Evolutionary conservation across 1,284 basidiomycete species (phyloP), one percentile per base, ranked within the genome.

Genomic region (Marasmius oreades): DNA sequence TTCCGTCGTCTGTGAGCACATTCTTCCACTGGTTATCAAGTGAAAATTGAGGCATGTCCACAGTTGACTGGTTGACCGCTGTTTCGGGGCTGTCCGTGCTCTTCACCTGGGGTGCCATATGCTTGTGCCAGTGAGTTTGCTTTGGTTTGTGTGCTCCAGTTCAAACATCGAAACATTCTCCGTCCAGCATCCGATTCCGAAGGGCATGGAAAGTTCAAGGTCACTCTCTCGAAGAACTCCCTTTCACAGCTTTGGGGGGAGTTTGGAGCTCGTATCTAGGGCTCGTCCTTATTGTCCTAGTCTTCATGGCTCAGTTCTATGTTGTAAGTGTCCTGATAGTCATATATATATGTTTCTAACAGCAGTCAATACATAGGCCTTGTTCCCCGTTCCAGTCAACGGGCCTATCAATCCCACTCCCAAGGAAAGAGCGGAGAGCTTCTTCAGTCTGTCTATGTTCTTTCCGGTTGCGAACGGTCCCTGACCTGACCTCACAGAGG

Each of bases 231-330:
- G 74, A 76, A 44, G 76, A 77, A 59, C 69, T 77, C 5, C 76
- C 76, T 24, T 77, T 72, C 70, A 63, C 62, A 36, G 75, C 76
- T 22, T 57, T 77, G 8, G 73, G 73, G 51, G 76, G 76, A 39
- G 69, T 73, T 22, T 77, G 64, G 16, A 74, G 75, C 20, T 77
- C 75, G 2, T 76, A 72, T 71, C 70, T 76, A 53, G 75, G 76
- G 60, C 65, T 73, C 18, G 63, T 73, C 48, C 70, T 77, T 45
- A 62, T 76, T 44, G 42, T 64, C 45, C 63, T 77, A 16, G 73
- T 77, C 24, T 60, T 77, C 36, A 72, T 77, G 50, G 74, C 73
- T 7, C 75, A 77, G 57, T 76, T 77, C 66, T 77, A 77, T 60
- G 68, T 75, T 36, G 75, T 56, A 53, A 50, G 57, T 59, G 4